Evolutionary conservation across 2,329 filamentous ascomycete genomes (phyloP), one percentile per base, ranked within the genome.

Genomic region (Talaromyces albobiverticillius): DNA sequence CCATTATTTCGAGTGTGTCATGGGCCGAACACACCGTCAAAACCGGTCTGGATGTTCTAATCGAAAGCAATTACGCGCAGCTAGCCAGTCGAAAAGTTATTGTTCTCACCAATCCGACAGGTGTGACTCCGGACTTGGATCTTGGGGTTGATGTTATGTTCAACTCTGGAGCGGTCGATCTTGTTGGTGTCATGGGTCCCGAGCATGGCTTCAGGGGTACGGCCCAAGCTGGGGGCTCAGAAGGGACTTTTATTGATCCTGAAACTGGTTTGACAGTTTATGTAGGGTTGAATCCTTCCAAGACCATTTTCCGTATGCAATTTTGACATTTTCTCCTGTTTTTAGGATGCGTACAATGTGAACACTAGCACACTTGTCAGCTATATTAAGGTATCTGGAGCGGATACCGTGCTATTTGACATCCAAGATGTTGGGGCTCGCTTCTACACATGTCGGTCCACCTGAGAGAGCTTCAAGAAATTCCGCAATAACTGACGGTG

Each of bases 341-440:
- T 46, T 42, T 22, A 53, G 51, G 51, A 53, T 47, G 51, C 51
- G 32, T 53, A 53, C 29, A 53, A 53, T 42, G 43, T 47, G 6
- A 53, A 53, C n/a, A 47, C 51, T 2, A 53, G 31, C 26, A 47
- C 34, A 10, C 31, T 53, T n/a, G 43, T 46, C 18, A 36, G 23
- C 43, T 53, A 47, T 40, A 53, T 53, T 32, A 53, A 26, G 9
- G 51, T 47, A 31, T 47, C 51, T 13, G 51, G 34, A 31, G 51
- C 51, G 6, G 51, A 53, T n/a, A 53, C 51, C 8, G 51, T 53
- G 13, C 25, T 53, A 16, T 53, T 53, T 47, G 51, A 53, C 36
- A 53, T 53, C 20, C 51, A 53, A 31, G 51, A 53, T 47, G 51
- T 53, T 22, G 51, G 51, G 11, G 51, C 51, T 20, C 51, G 51